These are phyloP conservation scores for Phytopythium montanum DNA, from an alignment of 352 stramenopile genomes.

Conservation along the genomic window DNA sequence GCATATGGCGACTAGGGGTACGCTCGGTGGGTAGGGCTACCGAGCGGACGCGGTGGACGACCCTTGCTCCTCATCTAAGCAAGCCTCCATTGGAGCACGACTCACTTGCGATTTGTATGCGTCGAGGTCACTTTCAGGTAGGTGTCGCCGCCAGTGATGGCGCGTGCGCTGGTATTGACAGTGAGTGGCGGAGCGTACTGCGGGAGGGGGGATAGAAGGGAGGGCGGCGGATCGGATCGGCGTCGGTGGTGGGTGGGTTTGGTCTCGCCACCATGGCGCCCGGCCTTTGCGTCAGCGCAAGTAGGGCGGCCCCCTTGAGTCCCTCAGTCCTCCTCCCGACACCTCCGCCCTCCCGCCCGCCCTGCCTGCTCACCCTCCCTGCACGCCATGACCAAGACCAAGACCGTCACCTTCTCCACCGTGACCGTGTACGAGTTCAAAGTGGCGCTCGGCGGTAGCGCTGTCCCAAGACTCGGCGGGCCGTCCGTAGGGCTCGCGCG, in stretches of 20 bases:
- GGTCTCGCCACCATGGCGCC: background rate
- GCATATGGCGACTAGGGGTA: background rate
- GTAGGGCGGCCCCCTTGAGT: background rate
- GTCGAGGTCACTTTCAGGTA: background rate
- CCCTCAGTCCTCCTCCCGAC: background rate
- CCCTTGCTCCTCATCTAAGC: background rate
- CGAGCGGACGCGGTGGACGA: background rate
- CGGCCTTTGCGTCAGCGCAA: background rate
- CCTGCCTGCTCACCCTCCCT: background rate
- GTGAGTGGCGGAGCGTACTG: background rate
- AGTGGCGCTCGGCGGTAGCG: conserved; percentile 37
- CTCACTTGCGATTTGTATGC: conserved; percentile 3
- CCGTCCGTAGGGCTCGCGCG: conserved; percentile 37
- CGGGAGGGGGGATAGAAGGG: background rate
- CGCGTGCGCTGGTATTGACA: background rate
- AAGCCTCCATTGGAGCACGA: background rate
- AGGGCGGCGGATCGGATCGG: background rate
- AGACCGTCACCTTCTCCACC: conserved; percentile 41
- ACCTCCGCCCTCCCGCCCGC: background rate
- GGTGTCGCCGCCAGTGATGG: background rate
- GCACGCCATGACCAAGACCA: background rate
- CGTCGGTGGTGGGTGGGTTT: background rate
- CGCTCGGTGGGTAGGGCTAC: background rate
- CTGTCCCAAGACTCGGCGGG: conserved; percentile 38
- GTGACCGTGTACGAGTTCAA: conserved; percentile 58